Evolutionary conservation across 78 protist genomes (phyloP).

Genomic region (Planoprotostelium fungivorum): DNA sequence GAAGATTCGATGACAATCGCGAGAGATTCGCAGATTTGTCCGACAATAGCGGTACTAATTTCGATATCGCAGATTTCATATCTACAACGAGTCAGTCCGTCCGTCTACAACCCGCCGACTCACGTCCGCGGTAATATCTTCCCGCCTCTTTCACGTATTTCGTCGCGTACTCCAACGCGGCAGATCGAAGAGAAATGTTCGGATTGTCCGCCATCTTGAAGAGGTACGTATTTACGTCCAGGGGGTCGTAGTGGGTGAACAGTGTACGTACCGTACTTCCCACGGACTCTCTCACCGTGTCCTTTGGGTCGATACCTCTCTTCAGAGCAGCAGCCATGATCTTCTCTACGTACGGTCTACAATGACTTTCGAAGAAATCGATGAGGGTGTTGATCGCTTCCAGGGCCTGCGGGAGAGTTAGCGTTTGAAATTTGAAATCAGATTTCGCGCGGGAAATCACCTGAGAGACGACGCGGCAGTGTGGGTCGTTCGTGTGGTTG

Average conservation of each 20-base stretch:
- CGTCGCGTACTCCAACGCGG: background rate
- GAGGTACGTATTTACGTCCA: background rate
- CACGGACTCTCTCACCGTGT: background rate
- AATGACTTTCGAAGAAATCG: background rate
- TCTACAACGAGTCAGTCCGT: too few relatives aligned
- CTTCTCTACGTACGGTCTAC: background rate
- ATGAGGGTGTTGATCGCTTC: background rate
- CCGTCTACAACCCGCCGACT: too few relatives aligned
- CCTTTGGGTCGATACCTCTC: background rate
- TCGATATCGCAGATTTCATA: background rate
- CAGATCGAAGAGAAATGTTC: background rate
- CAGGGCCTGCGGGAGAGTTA: too few relatives aligned
- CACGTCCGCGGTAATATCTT: too few relatives aligned
- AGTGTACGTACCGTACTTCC: background rate
- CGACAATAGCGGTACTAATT: background rate
- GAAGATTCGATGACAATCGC: background rate
- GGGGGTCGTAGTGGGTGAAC: background rate
- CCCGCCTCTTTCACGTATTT: background rate
- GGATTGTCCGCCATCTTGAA: background rate
- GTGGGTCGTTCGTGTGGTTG: background rate
- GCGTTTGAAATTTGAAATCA: too few relatives aligned
- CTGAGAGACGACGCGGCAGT: background rate
- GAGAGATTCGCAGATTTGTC: background rate
- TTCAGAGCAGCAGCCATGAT: background rate
- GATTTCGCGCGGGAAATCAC: too few relatives aligned